These are phyloP conservation scores for Blastobotrys indianensis DNA, from an alignment of 1,139 yeast genomes.

Conservation along the genomic window DNA sequence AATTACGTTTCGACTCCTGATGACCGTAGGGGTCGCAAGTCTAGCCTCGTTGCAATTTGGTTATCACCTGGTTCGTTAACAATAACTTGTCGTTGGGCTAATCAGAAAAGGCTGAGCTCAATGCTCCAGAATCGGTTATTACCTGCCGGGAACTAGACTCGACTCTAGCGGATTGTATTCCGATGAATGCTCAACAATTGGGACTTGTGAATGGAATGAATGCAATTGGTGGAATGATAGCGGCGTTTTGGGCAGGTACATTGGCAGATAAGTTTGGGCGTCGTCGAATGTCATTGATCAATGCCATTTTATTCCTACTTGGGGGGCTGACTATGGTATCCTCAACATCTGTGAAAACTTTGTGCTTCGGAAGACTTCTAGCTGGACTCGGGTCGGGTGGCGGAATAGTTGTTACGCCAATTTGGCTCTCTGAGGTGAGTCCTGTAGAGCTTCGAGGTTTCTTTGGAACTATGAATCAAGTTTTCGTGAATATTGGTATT, in stretches of 20 bases:
- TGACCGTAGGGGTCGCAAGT: slow-evolving; percentile 43
- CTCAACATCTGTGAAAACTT: slow-evolving; percentile 40
- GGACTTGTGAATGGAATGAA: slow-evolving; percentile 82
- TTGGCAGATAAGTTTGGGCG: slow-evolving; percentile 70
- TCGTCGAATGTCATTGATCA: slow-evolving; percentile 48
- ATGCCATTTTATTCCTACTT: slow-evolving; percentile 50
- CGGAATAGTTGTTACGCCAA: slow-evolving; percentile 77
- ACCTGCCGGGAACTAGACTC: slow-evolving; percentile 40
- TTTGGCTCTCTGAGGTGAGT: slow-evolving; percentile 72
- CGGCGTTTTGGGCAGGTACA: slow-evolving; percentile 67
- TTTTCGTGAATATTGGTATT: slow-evolving; percentile 79
- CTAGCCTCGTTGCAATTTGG: slow-evolving; percentile 83
- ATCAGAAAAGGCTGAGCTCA: slow-evolving; percentile 50
- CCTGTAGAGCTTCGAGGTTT: slow-evolving; percentile 66
- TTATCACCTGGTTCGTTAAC: slow-evolving; percentile 52
- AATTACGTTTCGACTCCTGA: slow-evolving; percentile 7
- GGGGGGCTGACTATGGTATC: slow-evolving; percentile 64
- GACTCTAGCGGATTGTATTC: slow-evolving; percentile 46
- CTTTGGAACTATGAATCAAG: slow-evolving; percentile 84
- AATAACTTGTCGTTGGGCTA: neutral
- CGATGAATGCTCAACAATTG: slow-evolving; percentile 55
- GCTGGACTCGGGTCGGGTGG: slow-evolving; percentile 86
- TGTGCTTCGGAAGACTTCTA: slow-evolving; percentile 66
- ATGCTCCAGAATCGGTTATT: slow-evolving; percentile 68
- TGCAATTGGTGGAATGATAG: slow-evolving; percentile 79